These are phyloP conservation scores for Ophiostoma tasmaniense DNA, from an alignment of 2,329 filamentous ascomycete genomes.

Conservation along the genomic window DNA sequence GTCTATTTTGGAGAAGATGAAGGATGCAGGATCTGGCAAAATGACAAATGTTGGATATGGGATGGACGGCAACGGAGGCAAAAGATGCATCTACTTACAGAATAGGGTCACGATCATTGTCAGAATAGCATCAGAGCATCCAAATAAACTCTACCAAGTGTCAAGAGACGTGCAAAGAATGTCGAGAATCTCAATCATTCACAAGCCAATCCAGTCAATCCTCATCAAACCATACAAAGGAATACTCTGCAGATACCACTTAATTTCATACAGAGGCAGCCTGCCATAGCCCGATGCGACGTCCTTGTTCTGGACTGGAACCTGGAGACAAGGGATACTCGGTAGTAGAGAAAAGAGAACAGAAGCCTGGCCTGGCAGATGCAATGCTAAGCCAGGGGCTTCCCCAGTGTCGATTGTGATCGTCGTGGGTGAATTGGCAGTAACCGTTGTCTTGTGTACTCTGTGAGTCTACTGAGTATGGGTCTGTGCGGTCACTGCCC, in stretches of 20 bases:
- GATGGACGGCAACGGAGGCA: background rate
- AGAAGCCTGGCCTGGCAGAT: too few species aligned
- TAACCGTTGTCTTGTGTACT: background rate
- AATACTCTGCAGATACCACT: background rate
- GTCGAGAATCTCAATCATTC: background rate
- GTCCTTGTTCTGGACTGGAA: background rate
- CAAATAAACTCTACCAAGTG: too few species aligned
- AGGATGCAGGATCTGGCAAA: too few species aligned
- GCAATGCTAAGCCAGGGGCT: background rate
- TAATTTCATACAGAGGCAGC: background rate
- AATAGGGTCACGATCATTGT: too few species aligned
- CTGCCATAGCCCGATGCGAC: background rate
- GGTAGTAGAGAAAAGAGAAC: background rate
- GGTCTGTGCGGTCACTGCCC: background rate
- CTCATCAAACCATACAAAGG: background rate
- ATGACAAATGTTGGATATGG: too few species aligned
- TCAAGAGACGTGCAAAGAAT: too few species aligned
- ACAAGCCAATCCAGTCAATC: background rate
- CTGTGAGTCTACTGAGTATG: too few species aligned
- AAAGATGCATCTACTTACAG: background rate
- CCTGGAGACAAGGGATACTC: background rate
- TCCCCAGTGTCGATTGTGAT: constrained; percentile 5
- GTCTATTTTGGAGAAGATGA: too few species aligned
- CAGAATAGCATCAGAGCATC: too few species aligned
- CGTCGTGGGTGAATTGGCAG: background rate